Evolutionary conservation across 2,329 filamentous ascomycete genomes (phyloP), one percentile per base, ranked within the genome.

Genomic region (Bipolaris sorokiniana): DNA sequence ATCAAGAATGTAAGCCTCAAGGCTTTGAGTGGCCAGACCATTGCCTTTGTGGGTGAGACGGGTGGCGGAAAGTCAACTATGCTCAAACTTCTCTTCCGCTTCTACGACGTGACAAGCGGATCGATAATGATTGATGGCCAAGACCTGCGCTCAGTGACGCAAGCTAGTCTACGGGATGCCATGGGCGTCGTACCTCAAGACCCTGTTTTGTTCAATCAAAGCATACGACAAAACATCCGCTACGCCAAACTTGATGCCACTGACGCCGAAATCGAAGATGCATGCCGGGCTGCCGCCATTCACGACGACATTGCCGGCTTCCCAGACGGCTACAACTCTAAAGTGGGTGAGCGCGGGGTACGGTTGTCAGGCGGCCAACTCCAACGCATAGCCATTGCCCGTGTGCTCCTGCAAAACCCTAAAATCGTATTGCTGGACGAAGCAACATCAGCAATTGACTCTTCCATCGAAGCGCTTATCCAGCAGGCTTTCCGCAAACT

Each of bases 361-460:
- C 69, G 76, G 40, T 76, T 90, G 1, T 89, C 87, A 3, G 87
- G 87, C 1, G 87, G 87, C 22, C 87, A 90, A 69, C 75, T 88
- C 5, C 87, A 90, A 66, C 83, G 87, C 45, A 82, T 89, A 26
- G 87, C 87, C 5, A 89, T 89, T 69, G 87, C 87, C 7, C 86
- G 92, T 1, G 89, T 92, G 7, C 81, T 94, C 47, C 85, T 96
- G 73, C 93, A 94, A 77, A 85, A 85, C 58, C 89, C 91, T 0
- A 91, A 95, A 66, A 84, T 97, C 41, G 84, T 96, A 3, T 88
- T 97, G 16, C 83, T 96, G 0, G 92, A 97, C 69, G 92, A 97
- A 78, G 89, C 92, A 0, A 96, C 94, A 54, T 91, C 90, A 44
- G 91, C 92, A 49, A 92, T 97, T 85, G 89, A 94, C 63, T 88